Conservation (phyloP, 805 yeast species). For the Myxozyma vanderwaltii region DNA sequence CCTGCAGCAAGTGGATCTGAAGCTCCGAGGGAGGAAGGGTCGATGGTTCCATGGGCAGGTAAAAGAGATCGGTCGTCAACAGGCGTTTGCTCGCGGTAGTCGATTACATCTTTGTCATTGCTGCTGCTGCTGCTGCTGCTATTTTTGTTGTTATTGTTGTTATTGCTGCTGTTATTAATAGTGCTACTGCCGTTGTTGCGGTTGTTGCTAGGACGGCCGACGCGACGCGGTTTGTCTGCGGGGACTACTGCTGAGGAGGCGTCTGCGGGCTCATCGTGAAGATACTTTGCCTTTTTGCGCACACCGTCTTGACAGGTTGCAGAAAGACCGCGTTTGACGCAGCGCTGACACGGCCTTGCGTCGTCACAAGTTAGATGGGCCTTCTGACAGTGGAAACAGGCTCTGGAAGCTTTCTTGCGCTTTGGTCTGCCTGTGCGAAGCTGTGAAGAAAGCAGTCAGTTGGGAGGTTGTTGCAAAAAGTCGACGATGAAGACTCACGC, state of each 20-base stretch:
- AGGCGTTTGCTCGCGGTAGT: too few relatives aligned
- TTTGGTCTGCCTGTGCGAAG: slow-evolving; percentile 46
- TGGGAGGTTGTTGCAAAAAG: not conserved
- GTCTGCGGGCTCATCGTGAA: slow-evolving; percentile 58
- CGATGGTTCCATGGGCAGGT: slow-evolving; percentile 28
- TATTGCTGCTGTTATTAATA: too few relatives aligned
- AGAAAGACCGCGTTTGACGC: slow-evolving; percentile 67
- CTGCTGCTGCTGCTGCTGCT: not conserved
- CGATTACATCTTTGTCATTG: not conserved
- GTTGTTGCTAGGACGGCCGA: slow-evolving; percentile 1
- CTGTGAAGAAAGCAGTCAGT: not conserved
- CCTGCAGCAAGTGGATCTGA: not conserved
- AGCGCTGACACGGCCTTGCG: slow-evolving; percentile 77
- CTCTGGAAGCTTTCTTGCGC: slow-evolving; percentile 74
- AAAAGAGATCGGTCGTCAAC: not conserved
- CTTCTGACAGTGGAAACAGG: slow-evolving; percentile 87
- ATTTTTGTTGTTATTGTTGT: not conserved
- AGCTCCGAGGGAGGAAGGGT: slow-evolving; percentile 25
- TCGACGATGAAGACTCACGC: slow-evolving; percentile 14
- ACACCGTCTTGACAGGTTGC: slow-evolving; percentile 86
- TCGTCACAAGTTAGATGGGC: slow-evolving; percentile 93
- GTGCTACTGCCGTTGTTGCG: too few relatives aligned
- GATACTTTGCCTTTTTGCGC: slow-evolving; percentile 74
- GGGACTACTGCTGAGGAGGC: slow-evolving; percentile 34
- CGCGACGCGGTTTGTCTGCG: not conserved